Conservation (phyloP, 495 filamentous ascomycete genomes). For the Lepidopterella palustris region DNA sequence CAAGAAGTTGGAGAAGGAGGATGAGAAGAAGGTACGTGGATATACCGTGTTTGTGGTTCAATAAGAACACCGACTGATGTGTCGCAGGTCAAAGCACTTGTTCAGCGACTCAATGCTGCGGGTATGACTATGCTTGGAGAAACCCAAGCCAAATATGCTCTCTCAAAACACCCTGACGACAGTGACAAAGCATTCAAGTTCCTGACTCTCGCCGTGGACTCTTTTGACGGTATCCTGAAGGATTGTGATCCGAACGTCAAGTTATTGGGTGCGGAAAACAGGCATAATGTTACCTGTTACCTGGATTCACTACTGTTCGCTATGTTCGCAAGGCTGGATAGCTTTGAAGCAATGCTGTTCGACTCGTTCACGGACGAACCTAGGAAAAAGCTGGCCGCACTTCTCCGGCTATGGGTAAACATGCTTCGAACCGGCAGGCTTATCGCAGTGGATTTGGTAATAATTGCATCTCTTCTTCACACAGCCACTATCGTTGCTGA, state of each 20-base stretch:
- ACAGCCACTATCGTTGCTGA: conserved; percentile 32
- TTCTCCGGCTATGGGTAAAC: conserved; percentile 89
- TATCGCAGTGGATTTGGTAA: conserved; percentile 78
- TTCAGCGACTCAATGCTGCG: conserved; percentile 44
- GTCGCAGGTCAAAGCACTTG: conserved; percentile 50
- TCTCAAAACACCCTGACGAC: conserved; percentile 45
- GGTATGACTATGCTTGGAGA: conserved; percentile 52
- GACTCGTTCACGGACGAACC: conserved; percentile 63
- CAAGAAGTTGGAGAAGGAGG: conserved; percentile 47
- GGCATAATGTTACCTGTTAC: conserved; percentile 82
- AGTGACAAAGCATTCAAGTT: conserved; percentile 68
- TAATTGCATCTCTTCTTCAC: conserved; percentile 18
- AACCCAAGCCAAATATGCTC: conserved; percentile 62
- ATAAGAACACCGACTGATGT: background rate
- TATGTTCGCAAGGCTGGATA: conserved; percentile 86
- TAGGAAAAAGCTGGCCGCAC: conserved; percentile 60
- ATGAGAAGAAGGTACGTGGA: conserved; percentile 43
- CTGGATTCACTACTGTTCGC: conserved; percentile 88
- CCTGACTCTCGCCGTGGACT: conserved; percentile 66
- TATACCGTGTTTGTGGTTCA: background rate
- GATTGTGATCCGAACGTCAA: conserved; percentile 61
- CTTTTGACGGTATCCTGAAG: conserved; percentile 72
- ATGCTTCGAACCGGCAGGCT: conserved; percentile 77
- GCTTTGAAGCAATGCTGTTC: conserved; percentile 85
- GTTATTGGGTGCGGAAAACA: conserved; percentile 81